A percentile compares a stretch with the other conserved stretches of the same genome.
These are phyloP conservation scores for Adiantum capillusveneris DNA, from an alignment of 75 land plant genomes.

Conservation along the genomic window DNA sequence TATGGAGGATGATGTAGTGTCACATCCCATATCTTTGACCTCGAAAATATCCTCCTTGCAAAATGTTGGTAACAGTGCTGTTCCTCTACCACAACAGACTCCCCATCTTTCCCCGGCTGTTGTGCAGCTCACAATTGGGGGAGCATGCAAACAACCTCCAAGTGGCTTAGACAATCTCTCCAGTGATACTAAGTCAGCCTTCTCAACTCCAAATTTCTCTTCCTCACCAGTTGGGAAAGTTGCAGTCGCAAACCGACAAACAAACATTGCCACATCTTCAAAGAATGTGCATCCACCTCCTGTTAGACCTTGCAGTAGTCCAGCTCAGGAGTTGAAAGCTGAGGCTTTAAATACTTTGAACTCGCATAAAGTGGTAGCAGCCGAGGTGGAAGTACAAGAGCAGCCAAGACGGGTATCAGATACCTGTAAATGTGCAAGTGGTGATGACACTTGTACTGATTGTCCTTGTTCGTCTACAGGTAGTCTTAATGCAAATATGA, in stretches of 20 bases:
- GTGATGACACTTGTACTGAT: too few relatives aligned
- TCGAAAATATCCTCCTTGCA: neutral
- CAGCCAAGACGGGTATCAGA: too few relatives aligned
- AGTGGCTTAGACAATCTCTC: neutral
- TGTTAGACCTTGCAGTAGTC: neutral
- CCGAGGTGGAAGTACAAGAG: too few relatives aligned
- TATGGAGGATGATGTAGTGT: slow-evolving; percentile 35
- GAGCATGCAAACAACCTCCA: neutral
- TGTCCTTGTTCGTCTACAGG: too few relatives aligned
- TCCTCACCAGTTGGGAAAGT: neutral
- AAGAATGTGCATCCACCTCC: neutral
- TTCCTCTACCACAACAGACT: slow-evolving; percentile 1
- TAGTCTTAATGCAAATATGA: too few relatives aligned
- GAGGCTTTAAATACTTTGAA: too few relatives aligned
- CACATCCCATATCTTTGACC: neutral
- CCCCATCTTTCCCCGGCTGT: neutral
- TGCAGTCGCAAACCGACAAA: slow-evolving; percentile 2
- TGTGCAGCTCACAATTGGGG: too few relatives aligned
- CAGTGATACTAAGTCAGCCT: neutral
- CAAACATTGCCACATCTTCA: neutral
- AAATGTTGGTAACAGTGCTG: neutral
- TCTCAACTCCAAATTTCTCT: slow-evolving; percentile 3
- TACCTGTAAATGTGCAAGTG: too few relatives aligned
- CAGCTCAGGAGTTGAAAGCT: too few relatives aligned
- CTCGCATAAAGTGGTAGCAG: too few relatives aligned